Evolutionary conservation across 805 yeast species (phyloP).

Genomic region (Pichia thaimueangensis): DNA sequence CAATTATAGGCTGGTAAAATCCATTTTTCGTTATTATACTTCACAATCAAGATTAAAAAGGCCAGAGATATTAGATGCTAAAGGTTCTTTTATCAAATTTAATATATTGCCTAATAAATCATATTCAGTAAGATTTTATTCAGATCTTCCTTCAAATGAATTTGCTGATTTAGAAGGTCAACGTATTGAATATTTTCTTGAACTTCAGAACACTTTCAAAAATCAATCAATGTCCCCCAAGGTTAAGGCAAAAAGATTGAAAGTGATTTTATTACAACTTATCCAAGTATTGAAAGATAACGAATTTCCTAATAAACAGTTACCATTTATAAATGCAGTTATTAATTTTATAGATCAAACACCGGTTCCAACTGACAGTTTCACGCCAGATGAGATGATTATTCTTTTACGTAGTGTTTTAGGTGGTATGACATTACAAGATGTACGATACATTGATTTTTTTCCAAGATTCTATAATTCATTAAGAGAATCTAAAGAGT

Average conservation of each 20-base stretch:
- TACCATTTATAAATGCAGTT: conserved; percentile 26
- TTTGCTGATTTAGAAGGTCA: conserved; percentile 15
- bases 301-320: conserved; percentile 21
- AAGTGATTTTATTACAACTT: conserved; percentile 17
- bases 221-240: conserved; percentile 23
- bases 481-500: conserved; percentile 23
- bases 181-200: conserved; percentile 13
- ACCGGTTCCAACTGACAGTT: conserved; percentile 20
- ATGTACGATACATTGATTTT: conserved; percentile 26
- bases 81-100: no score
- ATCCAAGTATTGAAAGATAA: conserved; percentile 17
- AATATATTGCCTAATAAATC: no score
- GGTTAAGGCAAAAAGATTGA: conserved; percentile 23
- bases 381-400: conserved; percentile 21
- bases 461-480: conserved; percentile 30
- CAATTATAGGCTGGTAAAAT: not conserved
- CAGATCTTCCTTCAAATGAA: conserved; percentile 7
- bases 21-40: not conserved
- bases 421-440: conserved; percentile 25
- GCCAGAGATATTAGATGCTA: no score
- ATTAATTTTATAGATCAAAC: conserved; percentile 27
- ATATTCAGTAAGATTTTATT: conserved; percentile 1
- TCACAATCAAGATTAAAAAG: no score
- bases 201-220: conserved; percentile 22
- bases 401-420: conserved; percentile 20